Conservation (phyloP, 2,329 filamentous ascomycete species). For the Trichoderma pleuroti region DNA sequence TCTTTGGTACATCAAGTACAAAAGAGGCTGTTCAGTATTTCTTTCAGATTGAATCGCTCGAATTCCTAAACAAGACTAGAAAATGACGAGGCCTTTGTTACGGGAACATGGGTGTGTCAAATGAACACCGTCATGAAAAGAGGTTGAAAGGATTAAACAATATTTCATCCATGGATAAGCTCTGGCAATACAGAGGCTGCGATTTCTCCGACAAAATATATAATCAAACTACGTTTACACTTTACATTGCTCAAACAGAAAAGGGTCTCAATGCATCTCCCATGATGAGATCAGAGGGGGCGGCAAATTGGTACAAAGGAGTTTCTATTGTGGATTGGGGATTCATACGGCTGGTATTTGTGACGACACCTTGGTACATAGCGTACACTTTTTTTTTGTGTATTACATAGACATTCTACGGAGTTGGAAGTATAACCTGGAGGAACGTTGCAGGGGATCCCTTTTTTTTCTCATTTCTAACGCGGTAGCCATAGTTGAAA, state of each 20-base stretch:
- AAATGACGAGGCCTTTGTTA: not conserved
- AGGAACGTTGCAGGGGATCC: not conserved
- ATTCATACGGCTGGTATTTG: not conserved
- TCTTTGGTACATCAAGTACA: not conserved
- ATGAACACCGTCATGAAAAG: not conserved
- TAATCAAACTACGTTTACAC: not conserved
- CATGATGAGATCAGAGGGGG: not conserved
- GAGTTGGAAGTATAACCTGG: not conserved
- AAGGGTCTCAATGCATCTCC: not conserved
- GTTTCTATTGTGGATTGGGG: not conserved
- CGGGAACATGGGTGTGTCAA: too few species aligned
- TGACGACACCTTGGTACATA: not conserved
- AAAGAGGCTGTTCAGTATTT: not conserved
- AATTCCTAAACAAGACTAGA: not conserved
- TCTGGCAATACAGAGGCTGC: not conserved
- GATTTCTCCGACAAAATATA: not conserved
- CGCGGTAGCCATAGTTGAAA: not conserved
- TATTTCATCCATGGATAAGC: not conserved
- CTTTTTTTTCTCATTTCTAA: not conserved
- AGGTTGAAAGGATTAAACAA: not conserved
- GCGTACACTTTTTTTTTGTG: not conserved
- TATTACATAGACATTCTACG: not conserved
- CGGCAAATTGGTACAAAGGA: not conserved
- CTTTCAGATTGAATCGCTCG: not conserved
- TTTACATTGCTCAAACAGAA: not conserved